Percentiles rank a stretch among this genome's conserved stretches.
These are phyloP conservation scores for Marasmius fiardii DNA, from an alignment of 1,284 basidiomycete genomes.

Conservation along the genomic window DNA sequence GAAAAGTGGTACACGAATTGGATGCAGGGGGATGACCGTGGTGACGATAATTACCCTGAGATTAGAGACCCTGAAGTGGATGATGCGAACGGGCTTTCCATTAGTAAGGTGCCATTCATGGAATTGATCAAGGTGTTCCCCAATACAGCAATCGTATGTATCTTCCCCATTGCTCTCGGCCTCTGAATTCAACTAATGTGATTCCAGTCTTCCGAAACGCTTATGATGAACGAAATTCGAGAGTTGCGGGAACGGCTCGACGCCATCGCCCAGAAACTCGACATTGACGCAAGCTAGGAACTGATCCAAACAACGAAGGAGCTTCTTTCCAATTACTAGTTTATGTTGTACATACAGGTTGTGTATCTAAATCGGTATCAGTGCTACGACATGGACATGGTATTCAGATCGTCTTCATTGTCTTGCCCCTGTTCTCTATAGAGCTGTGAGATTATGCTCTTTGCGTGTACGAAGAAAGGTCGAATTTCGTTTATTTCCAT, in stretches of 20 bases:
- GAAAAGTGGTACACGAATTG: conserved; percentile 68
- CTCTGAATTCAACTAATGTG: conserved; percentile 2
- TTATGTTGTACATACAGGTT: too few species aligned
- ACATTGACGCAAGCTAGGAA: neutral
- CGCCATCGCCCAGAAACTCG: conserved; percentile 6
- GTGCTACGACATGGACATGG: neutral
- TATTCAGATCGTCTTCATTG: neutral
- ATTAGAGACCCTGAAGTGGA: conserved; percentile 61
- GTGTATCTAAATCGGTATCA: too few species aligned
- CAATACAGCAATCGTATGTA: conserved; percentile 63
- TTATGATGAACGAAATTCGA: conserved; percentile 7
- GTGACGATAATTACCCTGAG: conserved; percentile 58
- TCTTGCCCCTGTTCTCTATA: conserved; percentile 26
- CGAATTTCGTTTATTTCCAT: conserved; percentile 93
- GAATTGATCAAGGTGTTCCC: conserved; percentile 79
- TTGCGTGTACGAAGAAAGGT: conserved; percentile 74
- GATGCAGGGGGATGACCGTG: conserved; percentile 61
- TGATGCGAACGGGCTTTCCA: conserved; percentile 58
- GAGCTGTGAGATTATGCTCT: conserved; percentile 33
- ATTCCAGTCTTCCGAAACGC: conserved; percentile 8
- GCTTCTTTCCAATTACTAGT: neutral
- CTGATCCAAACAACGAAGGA: neutral
- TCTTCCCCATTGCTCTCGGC: conserved; percentile 7
- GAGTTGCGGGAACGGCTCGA: conserved; percentile 8
- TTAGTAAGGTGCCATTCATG: conserved; percentile 73